Evolutionary conservation across 2,329 filamentous ascomycete genomes (phyloP).

Genomic region (Acrodontium crateriforme): DNA sequence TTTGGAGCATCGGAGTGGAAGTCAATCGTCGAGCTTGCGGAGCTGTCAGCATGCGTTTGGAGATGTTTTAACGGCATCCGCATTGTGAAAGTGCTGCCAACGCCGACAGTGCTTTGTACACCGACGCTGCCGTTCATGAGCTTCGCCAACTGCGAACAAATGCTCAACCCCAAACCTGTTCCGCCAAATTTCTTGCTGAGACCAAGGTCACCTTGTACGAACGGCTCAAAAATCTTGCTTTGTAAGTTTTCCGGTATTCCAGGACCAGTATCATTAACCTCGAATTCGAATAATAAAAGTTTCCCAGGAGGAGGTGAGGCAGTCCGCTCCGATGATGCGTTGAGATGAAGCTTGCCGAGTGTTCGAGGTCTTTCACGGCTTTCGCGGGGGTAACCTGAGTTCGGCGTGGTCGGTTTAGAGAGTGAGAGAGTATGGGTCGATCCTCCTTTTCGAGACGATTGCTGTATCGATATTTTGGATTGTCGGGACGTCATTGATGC

Average conservation of each 20-base stretch:
- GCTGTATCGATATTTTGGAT: conserved; percentile 7
- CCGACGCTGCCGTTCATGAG: conserved; percentile 70
- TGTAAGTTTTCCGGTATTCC: conserved; percentile 70
- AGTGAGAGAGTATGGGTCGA: neutral
- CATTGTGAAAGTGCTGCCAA: conserved; percentile 72
- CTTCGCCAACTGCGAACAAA: conserved; percentile 71
- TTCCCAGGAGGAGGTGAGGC: conserved; percentile 41
- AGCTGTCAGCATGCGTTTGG: conserved; percentile 48
- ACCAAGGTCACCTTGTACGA: conserved; percentile 82
- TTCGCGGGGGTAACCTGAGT: neutral
- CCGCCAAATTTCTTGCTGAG: conserved; percentile 83
- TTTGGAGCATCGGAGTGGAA: conserved; percentile 4
- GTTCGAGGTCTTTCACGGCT: too few species aligned
- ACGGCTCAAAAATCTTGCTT: conserved; percentile 79
- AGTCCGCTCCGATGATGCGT: neutral
- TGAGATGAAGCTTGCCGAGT: conserved; percentile 33
- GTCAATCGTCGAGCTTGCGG: conserved; percentile 24
- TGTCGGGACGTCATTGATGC: conserved; percentile 22
- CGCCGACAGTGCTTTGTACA: conserved; percentile 55
- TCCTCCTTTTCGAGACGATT: conserved; percentile 4
- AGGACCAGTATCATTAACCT: conserved; percentile 76
- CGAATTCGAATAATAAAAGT: conserved; percentile 68
- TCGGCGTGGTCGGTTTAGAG: neutral
- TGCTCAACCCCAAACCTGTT: conserved; percentile 75
- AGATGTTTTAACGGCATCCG: conserved; percentile 67